Evolutionary conservation across 2,329 filamentous ascomycete species (phyloP), one percentile per base, ranked within the genome.

Genomic region (Alternaria sp.): DNA sequence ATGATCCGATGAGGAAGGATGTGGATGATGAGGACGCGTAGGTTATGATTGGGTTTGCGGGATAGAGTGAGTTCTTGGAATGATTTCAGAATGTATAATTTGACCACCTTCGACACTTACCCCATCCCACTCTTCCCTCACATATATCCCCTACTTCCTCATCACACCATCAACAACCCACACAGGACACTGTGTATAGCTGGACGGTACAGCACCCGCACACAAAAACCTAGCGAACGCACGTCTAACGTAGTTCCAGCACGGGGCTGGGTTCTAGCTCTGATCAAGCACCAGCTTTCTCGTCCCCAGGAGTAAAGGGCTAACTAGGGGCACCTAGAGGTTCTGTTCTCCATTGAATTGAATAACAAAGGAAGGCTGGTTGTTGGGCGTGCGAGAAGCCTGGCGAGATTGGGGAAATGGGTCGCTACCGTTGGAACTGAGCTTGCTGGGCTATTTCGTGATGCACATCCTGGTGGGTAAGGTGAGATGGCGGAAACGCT

Each of bases 1-100:
- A 78, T 86, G 74, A 54, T 77, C 1, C n/a, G 15, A 3, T 40
- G 8, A 40, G 32, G 0, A 10, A 4, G 32, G 15, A n/a, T 17
- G 36, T 2, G 15, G 0, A 17, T 17, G 9, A n/a, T 11, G 36
- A 40, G 15, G 36, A 40, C 4, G 36, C 10, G 8, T 40, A 40
- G 15, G 4, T 17, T 40, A 40, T 40, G 32, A n/a, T 40, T 8
- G 4, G 8, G 15, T n/a, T 40, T 5, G 8, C 15, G 15, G 15
- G 15, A 40, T 9, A n/a, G 15, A n/a, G 32, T n/a, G 32, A n/a
- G 15, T n/a, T 40, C 7, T 5, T 40, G 32, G 32, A 40, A n/a
- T 40, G 32, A 40, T n/a, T n/a, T 40, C 32, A 40, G 15, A 40
- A 40, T 40, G 15, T 10, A 40, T 6, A 40, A 5, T 10, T 17